These are phyloP conservation scores for Camellia japonica DNA, from an alignment of 148 eudicot genomes.

Conservation along the genomic window DNA sequence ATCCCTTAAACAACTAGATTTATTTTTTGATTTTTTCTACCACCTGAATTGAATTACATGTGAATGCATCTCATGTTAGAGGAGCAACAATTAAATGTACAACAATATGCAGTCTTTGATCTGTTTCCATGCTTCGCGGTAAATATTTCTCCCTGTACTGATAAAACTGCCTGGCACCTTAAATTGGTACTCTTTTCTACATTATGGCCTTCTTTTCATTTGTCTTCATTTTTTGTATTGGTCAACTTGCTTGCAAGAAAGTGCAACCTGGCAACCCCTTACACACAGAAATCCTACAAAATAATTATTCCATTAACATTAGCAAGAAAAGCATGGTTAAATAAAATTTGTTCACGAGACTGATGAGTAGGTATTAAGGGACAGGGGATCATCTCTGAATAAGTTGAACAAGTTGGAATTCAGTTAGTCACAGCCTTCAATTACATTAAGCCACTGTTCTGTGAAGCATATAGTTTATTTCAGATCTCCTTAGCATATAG, in stretches of 20 bases:
- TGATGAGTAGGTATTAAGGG: too few species aligned
- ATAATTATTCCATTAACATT: neutral
- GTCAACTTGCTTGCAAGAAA: conserved; percentile 55
- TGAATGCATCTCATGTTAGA: conserved; percentile 18
- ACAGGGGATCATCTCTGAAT: neutral
- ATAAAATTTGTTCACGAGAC: neutral
- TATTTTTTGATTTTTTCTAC: conserved; percentile 1
- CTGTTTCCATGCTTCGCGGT: conserved; percentile 1
- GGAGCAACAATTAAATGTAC: conserved; percentile 20
- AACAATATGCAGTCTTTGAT: conserved; percentile 20
- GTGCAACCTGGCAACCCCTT: conserved; percentile 68
- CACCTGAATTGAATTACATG: conserved; percentile 17
- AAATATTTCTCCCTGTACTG: neutral
- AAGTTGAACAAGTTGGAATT: neutral
- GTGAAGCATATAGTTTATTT: too few species aligned
- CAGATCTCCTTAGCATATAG: neutral
- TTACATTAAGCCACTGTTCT: neutral
- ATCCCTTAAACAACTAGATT: conserved; percentile 8
- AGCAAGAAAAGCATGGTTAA: conserved; percentile 12
- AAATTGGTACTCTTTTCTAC: conserved; percentile 6
- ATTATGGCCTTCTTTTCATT: conserved; percentile 11
- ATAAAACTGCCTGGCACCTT: conserved; percentile 1
- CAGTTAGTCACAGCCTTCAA: neutral
- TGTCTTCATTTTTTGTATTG: conserved; percentile 38
- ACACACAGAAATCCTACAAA: conserved; percentile 72